These are phyloP conservation scores for Phalaenopsis equestris DNA, from an alignment of 106 monocot genomes.

Conservation along the genomic window DNA sequence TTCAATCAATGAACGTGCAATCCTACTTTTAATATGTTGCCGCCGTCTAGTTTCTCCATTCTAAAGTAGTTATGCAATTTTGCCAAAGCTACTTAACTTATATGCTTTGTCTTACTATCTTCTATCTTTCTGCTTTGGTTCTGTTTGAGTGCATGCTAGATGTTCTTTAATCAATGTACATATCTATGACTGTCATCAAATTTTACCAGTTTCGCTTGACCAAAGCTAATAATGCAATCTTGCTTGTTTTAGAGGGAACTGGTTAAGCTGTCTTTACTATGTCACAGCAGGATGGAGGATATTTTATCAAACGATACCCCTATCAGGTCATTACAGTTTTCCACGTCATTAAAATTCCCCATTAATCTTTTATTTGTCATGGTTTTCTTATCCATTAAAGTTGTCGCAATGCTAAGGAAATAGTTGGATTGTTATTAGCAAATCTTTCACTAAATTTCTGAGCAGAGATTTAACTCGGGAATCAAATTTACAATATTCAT, in stretches of 20 bases:
- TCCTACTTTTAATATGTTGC: background rate
- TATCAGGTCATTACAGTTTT: constrained; percentile 10
- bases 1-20: background rate
- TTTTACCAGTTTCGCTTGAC: background rate
- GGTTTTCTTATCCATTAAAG: background rate
- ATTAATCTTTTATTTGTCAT: background rate
- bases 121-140: no score
- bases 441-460: background rate
- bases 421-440: background rate
- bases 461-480: background rate
- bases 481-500: background rate
- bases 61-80: background rate
- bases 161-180: no score
- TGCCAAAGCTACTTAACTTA: background rate
- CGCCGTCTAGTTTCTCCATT: background rate
- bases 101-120: no score
- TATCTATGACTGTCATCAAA: background rate
- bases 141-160: no score
- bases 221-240: background rate
- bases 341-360: background rate
- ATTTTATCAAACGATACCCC: constrained; percentile 34
- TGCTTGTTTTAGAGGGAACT: constrained; percentile 40
- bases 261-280: constrained; percentile 57
- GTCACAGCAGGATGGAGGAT: constrained; percentile 93
- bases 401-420: background rate